A percentile compares a stretch with the other conserved stretches of the same genome.
phyloP scores from a whole-genome alignment of 148 eudicot species.

The Camellia granthamiana region DNA sequence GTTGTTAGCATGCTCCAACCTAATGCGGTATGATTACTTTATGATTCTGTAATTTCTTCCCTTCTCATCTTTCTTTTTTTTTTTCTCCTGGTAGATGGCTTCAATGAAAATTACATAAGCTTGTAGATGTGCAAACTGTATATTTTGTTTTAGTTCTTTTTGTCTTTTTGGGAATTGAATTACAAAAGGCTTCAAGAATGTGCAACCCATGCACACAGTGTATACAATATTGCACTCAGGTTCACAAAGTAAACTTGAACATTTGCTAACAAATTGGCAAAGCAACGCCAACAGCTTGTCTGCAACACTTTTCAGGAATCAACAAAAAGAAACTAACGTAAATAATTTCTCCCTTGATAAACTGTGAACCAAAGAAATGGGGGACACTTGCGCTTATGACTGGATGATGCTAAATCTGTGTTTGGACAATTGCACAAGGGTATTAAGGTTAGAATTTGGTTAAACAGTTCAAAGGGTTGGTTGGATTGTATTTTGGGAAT shows the following conservation, averaged over 20 bases:
- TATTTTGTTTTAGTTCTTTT: not conserved
- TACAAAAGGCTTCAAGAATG: not conserved
- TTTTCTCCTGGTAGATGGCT: not conserved
- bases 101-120: not conserved
- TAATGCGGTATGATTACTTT: constrained; percentile 43
- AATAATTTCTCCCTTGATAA: not conserved
- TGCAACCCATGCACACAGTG: not conserved
- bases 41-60: too few relatives aligned
- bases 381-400: not conserved
- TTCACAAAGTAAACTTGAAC: not conserved
- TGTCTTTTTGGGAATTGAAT: not conserved
- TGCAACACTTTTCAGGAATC: not conserved
- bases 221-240: not conserved
- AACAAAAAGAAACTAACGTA: not conserved
- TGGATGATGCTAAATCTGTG: too few relatives aligned
- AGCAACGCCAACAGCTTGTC: not conserved
- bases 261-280: not conserved
- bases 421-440: too few relatives aligned
- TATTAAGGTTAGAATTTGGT: too few relatives aligned
- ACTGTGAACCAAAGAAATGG: not conserved
- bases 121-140: not conserved
- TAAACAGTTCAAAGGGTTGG: too few relatives aligned
- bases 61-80: constrained; percentile 1
- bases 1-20: constrained; percentile 37
- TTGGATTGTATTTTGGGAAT: too few relatives aligned